phyloP scores from a whole-genome alignment of 2,329 filamentous ascomycete species.

The Diaporthe capsici region DNA sequence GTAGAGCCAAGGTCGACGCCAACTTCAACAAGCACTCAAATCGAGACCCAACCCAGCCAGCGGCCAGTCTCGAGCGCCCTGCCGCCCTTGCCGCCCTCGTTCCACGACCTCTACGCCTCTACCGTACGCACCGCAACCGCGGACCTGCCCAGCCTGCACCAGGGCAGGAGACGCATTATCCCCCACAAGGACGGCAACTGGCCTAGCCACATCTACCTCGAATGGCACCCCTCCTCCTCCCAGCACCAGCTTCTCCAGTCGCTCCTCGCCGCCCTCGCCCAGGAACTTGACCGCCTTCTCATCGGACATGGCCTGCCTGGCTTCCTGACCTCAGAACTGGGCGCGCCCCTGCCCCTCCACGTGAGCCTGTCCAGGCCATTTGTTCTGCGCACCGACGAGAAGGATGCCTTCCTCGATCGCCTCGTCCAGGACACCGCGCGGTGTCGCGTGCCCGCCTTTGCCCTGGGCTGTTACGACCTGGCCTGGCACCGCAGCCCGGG shows the following conservation, averaged over 20 bases:
- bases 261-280: constrained; percentile 57
- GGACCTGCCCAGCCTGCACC: constrained; percentile 89
- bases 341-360: constrained; percentile 84
- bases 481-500: constrained; percentile 68
- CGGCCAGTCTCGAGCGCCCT: neutral
- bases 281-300: constrained; percentile 47
- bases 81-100: constrained; percentile 79
- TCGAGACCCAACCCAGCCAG: neutral
- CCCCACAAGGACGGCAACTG: constrained; percentile 92
- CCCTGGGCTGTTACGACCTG: constrained; percentile 49
- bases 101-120: constrained; percentile 92
- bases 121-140: constrained; percentile 81
- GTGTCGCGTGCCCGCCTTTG: constrained; percentile 51
- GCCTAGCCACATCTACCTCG: constrained; percentile 92
- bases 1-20: neutral
- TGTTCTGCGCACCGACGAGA: constrained; percentile 79
- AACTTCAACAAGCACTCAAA: neutral
- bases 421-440: constrained; percentile 61
- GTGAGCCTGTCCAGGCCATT: constrained; percentile 91
- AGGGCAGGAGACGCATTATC: constrained; percentile 83
- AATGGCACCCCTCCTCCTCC: constrained; percentile 75
- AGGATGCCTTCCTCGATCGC: constrained; percentile 74
- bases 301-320: constrained; percentile 44
- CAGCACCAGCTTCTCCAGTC: constrained; percentile 63
- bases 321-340: constrained; percentile 83